phyloP scores from a whole-genome alignment of 345 rosid species.

The Eucalyptus camaldulensis region DNA sequence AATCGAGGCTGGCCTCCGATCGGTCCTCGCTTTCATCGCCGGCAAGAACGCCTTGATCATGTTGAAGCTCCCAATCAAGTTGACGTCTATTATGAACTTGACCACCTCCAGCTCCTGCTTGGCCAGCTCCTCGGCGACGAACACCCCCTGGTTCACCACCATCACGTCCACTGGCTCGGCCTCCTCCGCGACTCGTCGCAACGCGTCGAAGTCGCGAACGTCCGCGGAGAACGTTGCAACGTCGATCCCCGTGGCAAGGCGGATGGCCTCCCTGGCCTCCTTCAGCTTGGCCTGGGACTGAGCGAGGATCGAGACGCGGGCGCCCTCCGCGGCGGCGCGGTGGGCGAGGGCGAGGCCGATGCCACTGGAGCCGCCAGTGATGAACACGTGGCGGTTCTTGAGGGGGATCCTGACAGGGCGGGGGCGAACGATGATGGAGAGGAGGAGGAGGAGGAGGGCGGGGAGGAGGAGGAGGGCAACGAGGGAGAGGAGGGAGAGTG shows the following conservation, averaged over 20 bases:
- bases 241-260: constrained; percentile 56
- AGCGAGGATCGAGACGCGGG: constrained; percentile 70
- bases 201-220: constrained; percentile 61
- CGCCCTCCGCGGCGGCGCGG: constrained; percentile 59
- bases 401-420: constrained; percentile 47
- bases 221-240: constrained; percentile 57
- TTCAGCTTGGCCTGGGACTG: constrained; percentile 51
- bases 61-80: constrained; percentile 75
- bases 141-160: constrained; percentile 78
- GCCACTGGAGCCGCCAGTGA: constrained; percentile 92
- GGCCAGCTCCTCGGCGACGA: constrained; percentile 44
- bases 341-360: constrained; percentile 82
- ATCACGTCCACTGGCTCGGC: constrained; percentile 73
- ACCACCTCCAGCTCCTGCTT: constrained; percentile 54
- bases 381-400: constrained; percentile 68
- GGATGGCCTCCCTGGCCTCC: constrained; percentile 50
- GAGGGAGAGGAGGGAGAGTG: background rate
- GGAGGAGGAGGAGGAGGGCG: constrained; percentile 15
- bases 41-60: constrained; percentile 79
- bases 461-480: constrained; percentile 26
- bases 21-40: constrained; percentile 47
- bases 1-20: constrained; percentile 46
- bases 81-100: constrained; percentile 66
- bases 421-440: constrained; percentile 42
- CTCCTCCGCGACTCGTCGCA: constrained; percentile 24